Percentiles rank a stretch among this genome's conserved stretches.
phyloP scores from a whole-genome alignment of 1,139 yeast species.

The Kluyveromyces marxianus region DNA sequence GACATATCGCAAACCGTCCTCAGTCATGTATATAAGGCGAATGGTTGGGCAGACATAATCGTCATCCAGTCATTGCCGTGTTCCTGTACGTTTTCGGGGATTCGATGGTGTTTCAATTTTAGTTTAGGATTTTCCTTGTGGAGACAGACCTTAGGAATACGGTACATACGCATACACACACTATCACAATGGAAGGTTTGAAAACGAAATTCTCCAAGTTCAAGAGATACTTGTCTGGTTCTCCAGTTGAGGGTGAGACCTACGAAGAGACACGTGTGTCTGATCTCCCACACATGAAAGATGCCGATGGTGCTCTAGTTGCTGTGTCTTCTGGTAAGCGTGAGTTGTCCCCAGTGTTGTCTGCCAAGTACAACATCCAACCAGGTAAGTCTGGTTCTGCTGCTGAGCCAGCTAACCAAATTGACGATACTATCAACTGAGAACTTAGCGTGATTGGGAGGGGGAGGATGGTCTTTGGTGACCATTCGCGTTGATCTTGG shows the following conservation, averaged over 20 bases:
- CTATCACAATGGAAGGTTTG: not conserved
- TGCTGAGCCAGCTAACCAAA: constrained; percentile 8
- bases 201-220: not conserved
- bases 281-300: constrained; percentile 19
- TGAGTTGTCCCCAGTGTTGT: constrained; percentile 19
- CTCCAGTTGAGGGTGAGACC: constrained; percentile 19
- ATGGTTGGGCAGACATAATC: no score
- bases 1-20: no score
- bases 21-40: no score
- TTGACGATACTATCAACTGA: constrained; percentile 13
- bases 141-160: no score
- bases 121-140: no score
- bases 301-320: constrained; percentile 18
- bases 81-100: no score
- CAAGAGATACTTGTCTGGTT: constrained; percentile 16
- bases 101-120: no score
- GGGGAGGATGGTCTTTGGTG: not conserved
- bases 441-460: no score
- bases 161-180: not conserved
- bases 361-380: constrained; percentile 16
- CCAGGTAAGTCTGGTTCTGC: constrained; percentile 1
- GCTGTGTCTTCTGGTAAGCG: constrained; percentile 22
- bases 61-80: no score
- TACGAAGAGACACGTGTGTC: constrained; percentile 18
- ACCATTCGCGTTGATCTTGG: no score